Evolutionary conservation across 2,329 filamentous ascomycete genomes (phyloP).

Genomic region (Beauveria sp.): DNA sequence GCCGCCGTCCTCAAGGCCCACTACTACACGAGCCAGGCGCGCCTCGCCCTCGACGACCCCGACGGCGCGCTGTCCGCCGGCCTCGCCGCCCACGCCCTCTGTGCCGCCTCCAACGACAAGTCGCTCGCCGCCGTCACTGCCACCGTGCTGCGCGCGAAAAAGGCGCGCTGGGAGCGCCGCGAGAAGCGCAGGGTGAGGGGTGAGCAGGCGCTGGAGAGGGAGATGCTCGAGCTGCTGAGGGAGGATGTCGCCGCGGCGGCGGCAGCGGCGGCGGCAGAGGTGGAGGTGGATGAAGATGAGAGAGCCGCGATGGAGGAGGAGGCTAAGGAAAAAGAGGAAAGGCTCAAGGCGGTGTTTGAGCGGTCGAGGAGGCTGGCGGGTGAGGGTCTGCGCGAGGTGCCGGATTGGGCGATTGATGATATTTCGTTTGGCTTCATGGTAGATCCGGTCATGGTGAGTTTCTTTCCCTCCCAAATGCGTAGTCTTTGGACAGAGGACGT

Average conservation of each 20-base stretch:
- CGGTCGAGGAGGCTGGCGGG: conserved; percentile 32
- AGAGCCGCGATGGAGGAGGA: conserved; percentile 39
- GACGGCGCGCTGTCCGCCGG: conserved; percentile 67
- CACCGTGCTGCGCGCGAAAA: conserved; percentile 73
- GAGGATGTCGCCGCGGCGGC: conserved; percentile 29
- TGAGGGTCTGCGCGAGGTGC: conserved; percentile 51
- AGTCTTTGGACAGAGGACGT: neutral
- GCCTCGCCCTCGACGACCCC: conserved; percentile 56
- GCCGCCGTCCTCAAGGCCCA: conserved; percentile 66
- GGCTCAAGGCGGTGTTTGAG: conserved; percentile 44
- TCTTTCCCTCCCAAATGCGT: neutral
- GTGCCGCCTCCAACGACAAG: conserved; percentile 53
- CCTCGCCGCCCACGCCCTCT: conserved; percentile 64
- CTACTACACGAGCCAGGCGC: conserved; percentile 77
- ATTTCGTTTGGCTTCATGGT: conserved; percentile 69
- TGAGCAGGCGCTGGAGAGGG: conserved; percentile 49
- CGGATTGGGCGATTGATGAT: conserved; percentile 70
- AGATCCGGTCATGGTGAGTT: conserved; percentile 48
- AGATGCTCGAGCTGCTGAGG: conserved; percentile 49
- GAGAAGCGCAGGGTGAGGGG: conserved; percentile 56
- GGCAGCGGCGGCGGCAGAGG: conserved; percentile 17
- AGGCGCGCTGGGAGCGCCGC: conserved; percentile 71
- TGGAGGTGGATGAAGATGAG: conserved; percentile 34
- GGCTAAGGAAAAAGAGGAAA: conserved; percentile 36
- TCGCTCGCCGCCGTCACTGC: conserved; percentile 64